Percentiles rank a stretch among this genome's conserved stretches.
These are phyloP conservation scores for Penicillium thymicola DNA, from an alignment of 2,329 filamentous ascomycete species.

Conservation along the genomic window DNA sequence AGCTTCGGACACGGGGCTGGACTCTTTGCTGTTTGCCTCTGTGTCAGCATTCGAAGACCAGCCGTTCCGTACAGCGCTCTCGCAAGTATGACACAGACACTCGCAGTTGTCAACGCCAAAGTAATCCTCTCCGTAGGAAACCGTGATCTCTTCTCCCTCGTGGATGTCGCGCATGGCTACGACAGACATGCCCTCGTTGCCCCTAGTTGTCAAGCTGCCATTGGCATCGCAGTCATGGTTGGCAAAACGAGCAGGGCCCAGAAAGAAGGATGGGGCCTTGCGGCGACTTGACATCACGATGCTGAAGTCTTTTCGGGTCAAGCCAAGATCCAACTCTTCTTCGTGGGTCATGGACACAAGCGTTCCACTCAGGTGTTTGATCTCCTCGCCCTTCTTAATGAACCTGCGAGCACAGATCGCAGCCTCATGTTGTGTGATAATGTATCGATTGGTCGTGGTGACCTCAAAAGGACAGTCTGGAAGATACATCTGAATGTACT, in stretches of 20 bases:
- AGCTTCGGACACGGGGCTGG: constrained; percentile 31
- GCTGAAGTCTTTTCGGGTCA: constrained; percentile 88
- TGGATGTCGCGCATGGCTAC: constrained; percentile 78
- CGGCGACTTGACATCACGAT: constrained; percentile 91
- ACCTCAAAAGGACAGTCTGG: constrained; percentile 95
- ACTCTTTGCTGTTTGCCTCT: constrained; percentile 34
- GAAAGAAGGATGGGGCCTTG: constrained; percentile 86
- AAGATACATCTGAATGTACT: constrained; percentile 89
- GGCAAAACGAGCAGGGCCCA: constrained; percentile 91
- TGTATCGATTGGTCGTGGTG: constrained; percentile 89
- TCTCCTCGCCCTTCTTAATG: constrained; percentile 76
- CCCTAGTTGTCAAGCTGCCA: constrained; percentile 77
- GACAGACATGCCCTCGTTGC: constrained; percentile 85
- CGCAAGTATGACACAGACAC: constrained; percentile 86
- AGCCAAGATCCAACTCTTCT: constrained; percentile 78
- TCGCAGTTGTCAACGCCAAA: constrained; percentile 95
- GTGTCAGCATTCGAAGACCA: constrained; percentile 61
- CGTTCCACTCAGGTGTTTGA: constrained; percentile 88
- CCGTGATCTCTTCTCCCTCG: constrained; percentile 90
- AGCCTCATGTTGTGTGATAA: constrained; percentile 84
- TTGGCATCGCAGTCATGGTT: constrained; percentile 97
- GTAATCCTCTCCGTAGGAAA: constrained; percentile 92
- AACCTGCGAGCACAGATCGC: constrained; percentile 75
- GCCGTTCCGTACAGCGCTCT: constrained; percentile 70
- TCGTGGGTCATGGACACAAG: constrained; percentile 89